Conservation (phyloP, 2,329 filamentous ascomycete species). For the Salinomyces thailandicus region DNA sequence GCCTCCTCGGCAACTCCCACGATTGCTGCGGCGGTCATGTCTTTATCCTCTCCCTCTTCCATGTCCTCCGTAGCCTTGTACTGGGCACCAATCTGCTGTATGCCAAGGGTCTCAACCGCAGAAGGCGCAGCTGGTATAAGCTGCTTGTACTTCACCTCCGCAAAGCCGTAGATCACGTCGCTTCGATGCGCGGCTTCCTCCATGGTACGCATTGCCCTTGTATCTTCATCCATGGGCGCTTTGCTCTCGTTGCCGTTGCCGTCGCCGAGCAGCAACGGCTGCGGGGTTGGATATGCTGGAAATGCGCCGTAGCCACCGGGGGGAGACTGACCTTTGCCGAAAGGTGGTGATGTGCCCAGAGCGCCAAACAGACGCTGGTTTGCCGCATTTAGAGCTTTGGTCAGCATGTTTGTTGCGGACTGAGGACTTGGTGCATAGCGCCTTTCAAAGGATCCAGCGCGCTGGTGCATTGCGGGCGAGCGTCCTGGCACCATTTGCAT, state of each 20-base stretch:
- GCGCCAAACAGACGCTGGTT: constrained; percentile 61
- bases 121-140: constrained; percentile 82
- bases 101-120: constrained; percentile 57
- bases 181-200: constrained; percentile 88
- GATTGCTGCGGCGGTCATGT: constrained; percentile 74
- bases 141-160: constrained; percentile 97
- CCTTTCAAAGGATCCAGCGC: constrained; percentile 71
- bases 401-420: constrained; percentile 82
- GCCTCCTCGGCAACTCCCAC: constrained; percentile 88
- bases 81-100: constrained; percentile 42
- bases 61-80: constrained; percentile 45
- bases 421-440: constrained; percentile 61
- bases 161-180: constrained; percentile 94
- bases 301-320: constrained; percentile 70
- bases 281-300: constrained; percentile 68
- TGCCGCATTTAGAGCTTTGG: constrained; percentile 89
- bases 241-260: constrained; percentile 51
- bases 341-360: constrained; percentile 55
- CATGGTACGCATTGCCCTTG: constrained; percentile 64
- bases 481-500: constrained; percentile 64
- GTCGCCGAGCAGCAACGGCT: constrained; percentile 51
- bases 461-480: constrained; percentile 53
- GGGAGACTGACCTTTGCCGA: constrained; percentile 52
- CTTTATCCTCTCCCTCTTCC: constrained; percentile 55
- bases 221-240: constrained; percentile 65